These are phyloP conservation scores for Arxiozyma heterogenica DNA, from an alignment of 1,139 yeast genomes.

Conservation along the genomic window DNA sequence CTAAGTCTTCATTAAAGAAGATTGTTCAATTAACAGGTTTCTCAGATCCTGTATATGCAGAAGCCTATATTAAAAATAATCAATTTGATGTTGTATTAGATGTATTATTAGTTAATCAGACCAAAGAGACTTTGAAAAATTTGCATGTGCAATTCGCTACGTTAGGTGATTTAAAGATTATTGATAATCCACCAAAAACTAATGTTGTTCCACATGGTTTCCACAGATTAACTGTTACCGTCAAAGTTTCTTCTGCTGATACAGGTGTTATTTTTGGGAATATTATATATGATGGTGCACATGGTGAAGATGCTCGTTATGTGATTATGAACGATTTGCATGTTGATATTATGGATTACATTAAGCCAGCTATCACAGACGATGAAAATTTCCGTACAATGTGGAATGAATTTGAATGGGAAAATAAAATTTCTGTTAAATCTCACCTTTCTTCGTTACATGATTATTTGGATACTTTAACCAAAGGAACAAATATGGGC, in stretches of 20 bases:
- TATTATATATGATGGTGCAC: slow-evolving; percentile 92
- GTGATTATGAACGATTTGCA: slow-evolving; percentile 92
- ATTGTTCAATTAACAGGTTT: slow-evolving; percentile 93
- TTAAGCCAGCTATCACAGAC: slow-evolving; percentile 83
- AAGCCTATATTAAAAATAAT: slow-evolving; percentile 88
- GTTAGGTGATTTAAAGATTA: slow-evolving; percentile 88
- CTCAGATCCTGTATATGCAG: slow-evolving; percentile 96
- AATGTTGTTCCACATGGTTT: slow-evolving; percentile 96
- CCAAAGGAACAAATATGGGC: slow-evolving; percentile 86
- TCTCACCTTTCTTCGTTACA: slow-evolving; percentile 58
- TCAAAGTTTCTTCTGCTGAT: slow-evolving; percentile 94
- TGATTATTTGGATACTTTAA: slow-evolving; percentile 68
- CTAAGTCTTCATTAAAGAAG: slow-evolving; percentile 69
- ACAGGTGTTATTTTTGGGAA: slow-evolving; percentile 97
- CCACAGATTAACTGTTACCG: slow-evolving; percentile 78
- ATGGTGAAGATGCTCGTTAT: slow-evolving; percentile 80
- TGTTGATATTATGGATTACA: slow-evolving; percentile 94
- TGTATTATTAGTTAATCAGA: slow-evolving; percentile 89
- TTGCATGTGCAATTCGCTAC: slow-evolving; percentile 94
- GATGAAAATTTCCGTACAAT: slow-evolving; percentile 88
- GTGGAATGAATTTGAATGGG: slow-evolving; percentile 99
- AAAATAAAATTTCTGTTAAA: slow-evolving; percentile 88
- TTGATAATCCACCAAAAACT: slow-evolving; percentile 86
- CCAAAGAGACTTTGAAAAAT: slow-evolving; percentile 82
- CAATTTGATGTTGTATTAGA: slow-evolving; percentile 95